Evolutionary conservation across 768 basidiomycete species (phyloP).

Genomic region (Hygrophoropsis aurantiaca): DNA sequence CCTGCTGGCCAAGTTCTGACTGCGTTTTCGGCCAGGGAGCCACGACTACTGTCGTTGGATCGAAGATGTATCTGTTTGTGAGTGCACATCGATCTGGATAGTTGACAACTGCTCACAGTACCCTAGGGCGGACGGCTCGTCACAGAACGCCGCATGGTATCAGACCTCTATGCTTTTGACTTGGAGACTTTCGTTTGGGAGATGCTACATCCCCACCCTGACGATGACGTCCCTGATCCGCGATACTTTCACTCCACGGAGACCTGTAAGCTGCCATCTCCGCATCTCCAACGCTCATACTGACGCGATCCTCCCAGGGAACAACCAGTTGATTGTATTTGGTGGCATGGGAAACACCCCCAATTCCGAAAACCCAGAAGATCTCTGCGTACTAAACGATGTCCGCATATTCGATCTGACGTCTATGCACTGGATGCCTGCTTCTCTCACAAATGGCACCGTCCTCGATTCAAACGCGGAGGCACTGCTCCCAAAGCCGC

Average conservation of each 20-base stretch:
- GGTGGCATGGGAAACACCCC: constrained; percentile 91
- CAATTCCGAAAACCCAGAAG: constrained; percentile 68
- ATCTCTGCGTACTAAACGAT: constrained; percentile 90
- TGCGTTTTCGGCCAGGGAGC: constrained; percentile 60
- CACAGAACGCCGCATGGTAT: constrained; percentile 82
- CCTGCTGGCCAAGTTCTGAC: not conserved
- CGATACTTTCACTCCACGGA: constrained; percentile 97
- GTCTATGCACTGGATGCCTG: constrained; percentile 69
- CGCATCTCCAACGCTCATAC: constrained; percentile 3
- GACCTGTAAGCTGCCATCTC: constrained; percentile 51
- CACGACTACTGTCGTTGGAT: constrained; percentile 86
- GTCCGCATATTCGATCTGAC: constrained; percentile 85
- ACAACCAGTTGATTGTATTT: constrained; percentile 87
- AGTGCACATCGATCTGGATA: constrained; percentile 22
- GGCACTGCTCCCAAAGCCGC: constrained; percentile 68
- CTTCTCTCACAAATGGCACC: constrained; percentile 25
- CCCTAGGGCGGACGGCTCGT: constrained; percentile 83
- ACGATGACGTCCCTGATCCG: constrained; percentile 73
- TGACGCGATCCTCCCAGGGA: constrained; percentile 48
- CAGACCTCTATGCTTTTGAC: constrained; percentile 90
- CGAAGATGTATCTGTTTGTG: constrained; percentile 89
- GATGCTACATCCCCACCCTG: constrained; percentile 54
- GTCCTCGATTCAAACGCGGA: constrained; percentile 41
- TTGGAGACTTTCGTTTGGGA: constrained; percentile 82
- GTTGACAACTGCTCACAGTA: not conserved